These are phyloP conservation scores for Crithidia expoeki DNA, from an alignment of 208 protist genomes.

Conservation along the genomic window DNA sequence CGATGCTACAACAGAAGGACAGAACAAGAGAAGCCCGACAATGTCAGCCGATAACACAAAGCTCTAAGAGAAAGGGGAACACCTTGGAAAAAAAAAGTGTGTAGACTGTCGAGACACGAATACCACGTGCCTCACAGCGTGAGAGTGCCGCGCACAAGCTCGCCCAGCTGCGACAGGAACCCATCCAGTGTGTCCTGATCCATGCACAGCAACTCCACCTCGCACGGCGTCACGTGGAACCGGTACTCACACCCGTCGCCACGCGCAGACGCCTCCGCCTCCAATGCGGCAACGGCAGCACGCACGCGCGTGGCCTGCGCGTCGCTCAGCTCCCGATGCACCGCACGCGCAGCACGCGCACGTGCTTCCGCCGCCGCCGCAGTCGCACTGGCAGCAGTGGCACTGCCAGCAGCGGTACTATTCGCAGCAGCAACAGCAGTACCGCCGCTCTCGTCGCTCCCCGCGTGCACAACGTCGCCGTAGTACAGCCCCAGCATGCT, in stretches of 20 bases:
- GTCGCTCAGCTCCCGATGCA: no score
- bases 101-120: background rate
- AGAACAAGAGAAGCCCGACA: no score
- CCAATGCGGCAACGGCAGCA: slow-evolving; percentile 32
- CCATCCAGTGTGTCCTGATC: slow-evolving; percentile 63
- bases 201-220: slow-evolving; percentile 82
- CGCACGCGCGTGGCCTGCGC: slow-evolving; percentile 35
- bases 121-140: slow-evolving; percentile 16
- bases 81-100: background rate
- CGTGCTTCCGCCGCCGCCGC: no score
- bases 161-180: slow-evolving; percentile 51
- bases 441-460: background rate
- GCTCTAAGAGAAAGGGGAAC: background rate
- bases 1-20: no score
- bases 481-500: slow-evolving; percentile 85
- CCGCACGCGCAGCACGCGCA: slow-evolving; percentile 47
- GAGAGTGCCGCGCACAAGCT: slow-evolving; percentile 35
- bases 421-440: background rate
- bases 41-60: slow-evolving; percentile 40
- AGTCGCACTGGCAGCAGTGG: no score
- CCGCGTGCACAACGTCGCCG: slow-evolving; percentile 39
- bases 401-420: slow-evolving; percentile 6
- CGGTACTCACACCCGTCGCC: slow-evolving; percentile 22
- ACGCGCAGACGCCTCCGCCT: slow-evolving; percentile 36
- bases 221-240: slow-evolving; percentile 68